Evolutionary conservation across 805 yeast genomes (phyloP).

Genomic region (Candida xyloterini): DNA sequence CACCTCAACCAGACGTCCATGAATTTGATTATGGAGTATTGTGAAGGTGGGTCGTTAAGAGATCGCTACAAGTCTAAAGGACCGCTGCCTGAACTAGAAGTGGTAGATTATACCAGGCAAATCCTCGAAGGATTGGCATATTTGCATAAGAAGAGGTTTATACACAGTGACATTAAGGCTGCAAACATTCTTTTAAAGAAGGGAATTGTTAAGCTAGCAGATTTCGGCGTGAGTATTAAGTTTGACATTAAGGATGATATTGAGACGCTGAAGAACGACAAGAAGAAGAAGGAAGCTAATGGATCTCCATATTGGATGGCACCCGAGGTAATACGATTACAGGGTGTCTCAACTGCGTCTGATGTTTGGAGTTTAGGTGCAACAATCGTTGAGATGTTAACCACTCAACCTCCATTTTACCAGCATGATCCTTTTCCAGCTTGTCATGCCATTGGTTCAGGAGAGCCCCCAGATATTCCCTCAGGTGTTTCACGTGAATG

Average conservation of each 20-base stretch:
- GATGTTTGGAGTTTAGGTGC: slow-evolving; percentile 96
- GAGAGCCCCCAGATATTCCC: slow-evolving; percentile 70
- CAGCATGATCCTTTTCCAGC: slow-evolving; percentile 75
- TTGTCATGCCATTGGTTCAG: slow-evolving; percentile 77
- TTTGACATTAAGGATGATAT: slow-evolving; percentile 74
- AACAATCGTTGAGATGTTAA: slow-evolving; percentile 82
- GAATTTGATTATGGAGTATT: slow-evolving; percentile 61
- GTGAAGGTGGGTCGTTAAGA: slow-evolving; percentile 64
- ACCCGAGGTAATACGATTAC: slow-evolving; percentile 84
- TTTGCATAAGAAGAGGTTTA: slow-evolving; percentile 68
- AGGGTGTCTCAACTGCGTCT: slow-evolving; percentile 82
- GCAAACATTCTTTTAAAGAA: slow-evolving; percentile 65
- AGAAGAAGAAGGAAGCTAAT: slow-evolving; percentile 44
- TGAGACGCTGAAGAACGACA: slow-evolving; percentile 33
- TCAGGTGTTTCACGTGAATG: slow-evolving; percentile 24
- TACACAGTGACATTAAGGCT: slow-evolving; percentile 76
- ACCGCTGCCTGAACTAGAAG: slow-evolving; percentile 53
- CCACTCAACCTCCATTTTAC: slow-evolving; percentile 86
- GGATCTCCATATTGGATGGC: slow-evolving; percentile 99
- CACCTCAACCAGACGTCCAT: slow-evolving; percentile 51
- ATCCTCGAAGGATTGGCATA: slow-evolving; percentile 60
- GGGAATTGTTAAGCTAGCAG: slow-evolving; percentile 62
- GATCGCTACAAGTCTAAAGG: slow-evolving; percentile 49
- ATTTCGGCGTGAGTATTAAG: slow-evolving; percentile 72
- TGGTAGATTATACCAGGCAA: slow-evolving; percentile 48